Evolutionary conservation across 148 eudicot species (phyloP), one percentile per base, ranked within the genome.

Genomic region (Rhododendron mucronatum): DNA sequence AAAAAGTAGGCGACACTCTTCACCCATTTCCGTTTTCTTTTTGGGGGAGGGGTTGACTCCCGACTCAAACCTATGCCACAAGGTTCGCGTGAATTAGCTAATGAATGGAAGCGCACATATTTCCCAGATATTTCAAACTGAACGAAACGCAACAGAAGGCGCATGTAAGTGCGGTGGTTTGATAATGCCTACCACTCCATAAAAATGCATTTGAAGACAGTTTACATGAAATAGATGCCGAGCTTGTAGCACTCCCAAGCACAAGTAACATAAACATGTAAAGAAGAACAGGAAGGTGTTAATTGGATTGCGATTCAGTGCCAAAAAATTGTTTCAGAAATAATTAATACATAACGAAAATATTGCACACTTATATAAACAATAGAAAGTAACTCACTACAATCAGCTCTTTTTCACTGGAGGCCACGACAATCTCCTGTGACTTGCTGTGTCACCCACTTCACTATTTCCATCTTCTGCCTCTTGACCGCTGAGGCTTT

Each of bases 351-450:
- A 44, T 41, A 69, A 26, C 20, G 41, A 83, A 14, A 83, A 41
- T 20, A 33, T 83, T 2, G 77, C 53, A 39, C 50, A 65, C 23
- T 6, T 13, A 44, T 13, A 61, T 7, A 61, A 65, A 3, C 26
- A 69, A 44, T 7, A 33, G 55, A 44, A 18, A 69, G 26, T 26
- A 65, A 4, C 77, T 26, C n/a, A 28, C 78, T 86, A 85, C 71
- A 84, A 33, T 53, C 86, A 89, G 80, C 63, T 78, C 69, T 86
- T 90, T 83, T 90, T 91, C 75, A 90, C 88, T 33, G 91, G 93
- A 84, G 98, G 94, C 96, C 95, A 93, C 0, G 97, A 93, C 86
- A 92, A 84, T 91, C 95, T 93, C 82, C 92, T 86, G 33, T 78
- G 88, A 89, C 86, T 80, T 59, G 55, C 51, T 33, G 45, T 67